phyloP scores from a whole-genome alignment of 768 basidiomycete species.

The Sporobolomyces roseus region DNA sequence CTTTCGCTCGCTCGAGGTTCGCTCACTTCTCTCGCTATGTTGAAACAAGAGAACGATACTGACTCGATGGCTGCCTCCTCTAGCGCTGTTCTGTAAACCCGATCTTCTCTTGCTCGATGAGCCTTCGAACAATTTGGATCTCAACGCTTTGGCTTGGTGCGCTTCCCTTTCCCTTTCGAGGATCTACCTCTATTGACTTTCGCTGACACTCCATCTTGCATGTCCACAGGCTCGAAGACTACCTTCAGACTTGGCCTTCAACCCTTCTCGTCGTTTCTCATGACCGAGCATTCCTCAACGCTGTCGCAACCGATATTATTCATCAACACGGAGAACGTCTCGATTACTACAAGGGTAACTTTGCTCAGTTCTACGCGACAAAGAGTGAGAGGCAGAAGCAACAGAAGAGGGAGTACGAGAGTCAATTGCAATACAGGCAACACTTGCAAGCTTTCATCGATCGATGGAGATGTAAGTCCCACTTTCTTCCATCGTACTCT shows the following conservation, averaged over 20 bases:
- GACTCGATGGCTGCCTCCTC: slow-evolving; percentile 28
- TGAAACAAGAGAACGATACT: not conserved
- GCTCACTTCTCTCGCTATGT: not conserved
- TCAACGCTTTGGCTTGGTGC: slow-evolving; percentile 95
- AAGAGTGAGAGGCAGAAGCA: slow-evolving; percentile 92
- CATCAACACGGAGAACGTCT: slow-evolving; percentile 84
- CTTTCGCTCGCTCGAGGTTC: slow-evolving; percentile 67
- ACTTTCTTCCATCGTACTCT: slow-evolving; percentile 22
- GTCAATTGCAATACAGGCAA: slow-evolving; percentile 90
- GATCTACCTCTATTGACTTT: not conserved
- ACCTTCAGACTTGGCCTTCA: slow-evolving; percentile 44
- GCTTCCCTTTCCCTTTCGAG: not conserved
- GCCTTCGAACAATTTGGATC: slow-evolving; percentile 88
- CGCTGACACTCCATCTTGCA: not conserved
- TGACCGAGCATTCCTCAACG: slow-evolving; percentile 94
- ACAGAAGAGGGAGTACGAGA: slow-evolving; percentile 80
- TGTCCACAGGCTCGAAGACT: slow-evolving; percentile 42
- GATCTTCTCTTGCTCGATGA: slow-evolving; percentile 54
- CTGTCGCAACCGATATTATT: slow-evolving; percentile 96
- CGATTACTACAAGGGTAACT: slow-evolving; percentile 99
- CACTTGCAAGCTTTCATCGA: slow-evolving; percentile 98
- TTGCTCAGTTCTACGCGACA: slow-evolving; percentile 97
- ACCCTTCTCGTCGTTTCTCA: slow-evolving; percentile 64
- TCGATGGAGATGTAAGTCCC: slow-evolving; percentile 75
- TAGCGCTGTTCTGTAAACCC: slow-evolving; percentile 89